These are phyloP conservation scores for Aciculosporium take DNA, from an alignment of 2,329 filamentous ascomycete species.

Conservation along the genomic window DNA sequence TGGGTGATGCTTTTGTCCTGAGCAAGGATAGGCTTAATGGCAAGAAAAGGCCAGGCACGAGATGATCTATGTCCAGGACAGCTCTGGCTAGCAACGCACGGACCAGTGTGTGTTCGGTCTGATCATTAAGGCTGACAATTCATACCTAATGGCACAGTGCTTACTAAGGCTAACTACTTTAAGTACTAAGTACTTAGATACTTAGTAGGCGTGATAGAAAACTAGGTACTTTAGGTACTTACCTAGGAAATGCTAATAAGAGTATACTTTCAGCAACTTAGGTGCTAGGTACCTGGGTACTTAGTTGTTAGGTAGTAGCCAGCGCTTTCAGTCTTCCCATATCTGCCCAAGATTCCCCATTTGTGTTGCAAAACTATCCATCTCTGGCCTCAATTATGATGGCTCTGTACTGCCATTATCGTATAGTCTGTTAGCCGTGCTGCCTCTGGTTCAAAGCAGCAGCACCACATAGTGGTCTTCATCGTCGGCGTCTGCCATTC, in stretches of 20 bases:
- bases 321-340: too few relatives aligned
- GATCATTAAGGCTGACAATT: background rate
- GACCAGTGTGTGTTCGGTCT: conserved; percentile 1
- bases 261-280: too few relatives aligned
- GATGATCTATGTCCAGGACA: conserved; percentile 32
- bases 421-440: background rate
- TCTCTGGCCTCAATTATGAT: background rate
- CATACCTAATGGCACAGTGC: background rate
- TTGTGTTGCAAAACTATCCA: conserved; percentile 6
- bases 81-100: conserved; percentile 20
- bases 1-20: background rate
- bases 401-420: background rate
- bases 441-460: background rate
- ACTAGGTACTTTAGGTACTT: too few relatives aligned
- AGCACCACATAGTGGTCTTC: background rate
- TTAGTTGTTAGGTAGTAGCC: too few relatives aligned
- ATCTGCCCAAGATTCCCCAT: conserved; percentile 5
- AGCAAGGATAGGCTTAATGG: background rate
- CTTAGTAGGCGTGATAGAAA: too few relatives aligned
- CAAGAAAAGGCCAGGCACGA: conserved; percentile 11
- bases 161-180: too few relatives aligned
- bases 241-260: too few relatives aligned
- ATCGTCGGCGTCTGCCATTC: background rate
- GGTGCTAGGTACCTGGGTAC: too few relatives aligned
- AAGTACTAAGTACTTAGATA: too few relatives aligned